Percentiles rank a stretch among this genome's conserved stretches.
Evolutionary conservation across 345 rosid species (phyloP).

Genomic region (Sisymbrium irio): DNA sequence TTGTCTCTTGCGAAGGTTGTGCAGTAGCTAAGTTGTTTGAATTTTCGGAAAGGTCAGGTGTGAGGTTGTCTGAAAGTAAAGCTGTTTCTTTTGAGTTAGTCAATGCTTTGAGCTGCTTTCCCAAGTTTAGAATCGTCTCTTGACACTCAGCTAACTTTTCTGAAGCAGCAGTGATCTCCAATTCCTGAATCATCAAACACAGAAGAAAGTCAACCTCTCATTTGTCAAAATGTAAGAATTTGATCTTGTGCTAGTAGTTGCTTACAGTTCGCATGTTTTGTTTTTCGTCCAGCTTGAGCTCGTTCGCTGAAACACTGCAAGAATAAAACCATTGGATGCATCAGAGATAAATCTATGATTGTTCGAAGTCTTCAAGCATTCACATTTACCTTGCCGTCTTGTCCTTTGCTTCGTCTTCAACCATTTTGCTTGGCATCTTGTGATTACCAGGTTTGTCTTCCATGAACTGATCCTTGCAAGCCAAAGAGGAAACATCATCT

Average conservation of each 20-base stretch:
- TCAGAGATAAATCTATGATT: constrained; percentile 6
- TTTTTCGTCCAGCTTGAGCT: constrained; percentile 45
- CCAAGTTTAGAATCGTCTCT: constrained; percentile 77
- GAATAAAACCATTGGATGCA: constrained; percentile 18
- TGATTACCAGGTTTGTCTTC: constrained; percentile 16
- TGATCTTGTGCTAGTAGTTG: constrained; percentile 38
- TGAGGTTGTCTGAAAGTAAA: constrained; percentile 49
- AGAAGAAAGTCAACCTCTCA: background rate
- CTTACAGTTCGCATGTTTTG: constrained; percentile 64
- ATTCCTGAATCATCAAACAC: constrained; percentile 47
- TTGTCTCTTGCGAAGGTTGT: constrained; percentile 23
- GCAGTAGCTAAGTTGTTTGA: constrained; percentile 10
- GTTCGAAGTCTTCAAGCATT: constrained; percentile 37
- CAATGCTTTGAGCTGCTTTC: constrained; percentile 85
- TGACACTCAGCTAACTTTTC: constrained; percentile 94
- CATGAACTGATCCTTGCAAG: constrained; percentile 20
- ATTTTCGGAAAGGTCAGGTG: constrained; percentile 33
- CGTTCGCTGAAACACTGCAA: constrained; percentile 53
- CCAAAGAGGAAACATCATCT: constrained; percentile 8
- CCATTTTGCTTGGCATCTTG: constrained; percentile 31
- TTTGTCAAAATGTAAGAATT: constrained; percentile 1
- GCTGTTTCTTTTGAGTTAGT: constrained; percentile 59
- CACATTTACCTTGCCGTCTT: constrained; percentile 25
- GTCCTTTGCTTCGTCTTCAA: constrained; percentile 36
- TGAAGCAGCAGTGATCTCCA: constrained; percentile 90